A percentile compares a stretch with the other conserved stretches of the same genome.
phyloP scores from a whole-genome alignment of 2,329 filamentous ascomycete species.

The Cryphonectria radicalis region DNA sequence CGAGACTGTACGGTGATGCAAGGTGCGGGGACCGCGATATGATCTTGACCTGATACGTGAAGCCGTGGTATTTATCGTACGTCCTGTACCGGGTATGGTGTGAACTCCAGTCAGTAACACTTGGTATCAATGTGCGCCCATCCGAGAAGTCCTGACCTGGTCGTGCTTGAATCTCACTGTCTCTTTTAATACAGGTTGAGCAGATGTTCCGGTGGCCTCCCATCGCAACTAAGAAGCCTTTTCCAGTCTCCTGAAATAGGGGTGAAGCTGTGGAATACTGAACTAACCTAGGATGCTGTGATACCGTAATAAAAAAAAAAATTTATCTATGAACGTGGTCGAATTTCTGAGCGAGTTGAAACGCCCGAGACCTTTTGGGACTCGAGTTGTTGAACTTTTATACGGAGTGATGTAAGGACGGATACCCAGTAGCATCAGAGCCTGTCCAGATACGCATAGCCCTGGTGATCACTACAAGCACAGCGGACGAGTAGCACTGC shows the following conservation, averaged over 20 bases:
- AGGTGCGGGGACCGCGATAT: too few species aligned
- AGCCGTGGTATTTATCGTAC: neutral
- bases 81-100: too few species aligned
- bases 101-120: too few species aligned
- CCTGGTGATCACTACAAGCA: neutral
- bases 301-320: neutral
- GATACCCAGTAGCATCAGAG: neutral
- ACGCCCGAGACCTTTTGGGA: neutral
- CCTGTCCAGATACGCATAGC: neutral
- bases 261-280: too few species aligned
- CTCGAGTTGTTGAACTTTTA: neutral
- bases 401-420: neutral
- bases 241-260: neutral
- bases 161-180: neutral
- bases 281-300: neutral
- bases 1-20: too few species aligned
- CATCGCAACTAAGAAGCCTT: neutral
- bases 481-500: neutral
- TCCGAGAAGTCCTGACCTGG: neutral
- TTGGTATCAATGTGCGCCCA: neutral
- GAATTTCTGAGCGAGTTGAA: neutral
- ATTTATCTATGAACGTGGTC: neutral
- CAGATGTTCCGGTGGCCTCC: neutral
- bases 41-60: too few species aligned
- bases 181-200: neutral